Evolutionary conservation across 208 protist species (phyloP), one percentile per base, ranked within the genome.

Genomic region (Polymyxa betae): DNA sequence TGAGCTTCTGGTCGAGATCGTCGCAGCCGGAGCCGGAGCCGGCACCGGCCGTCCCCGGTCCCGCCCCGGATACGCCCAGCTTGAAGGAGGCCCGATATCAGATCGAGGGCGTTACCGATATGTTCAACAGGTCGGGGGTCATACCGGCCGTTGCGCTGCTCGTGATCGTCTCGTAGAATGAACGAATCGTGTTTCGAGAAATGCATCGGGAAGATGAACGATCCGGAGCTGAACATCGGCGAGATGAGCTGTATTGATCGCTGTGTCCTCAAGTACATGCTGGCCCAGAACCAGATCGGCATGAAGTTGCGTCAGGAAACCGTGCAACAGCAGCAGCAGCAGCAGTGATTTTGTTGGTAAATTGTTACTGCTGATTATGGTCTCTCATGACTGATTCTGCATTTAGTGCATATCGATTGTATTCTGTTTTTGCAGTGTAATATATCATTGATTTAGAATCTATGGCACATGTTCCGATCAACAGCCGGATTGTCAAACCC

Each of bases 1-100:
- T 82, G 72, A 82, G 72, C 72, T 82, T 82, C 72, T 82, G 72
- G 72, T 82, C 72, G n/a, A 82, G 35, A n/a, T 45, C 72, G 72
- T 35, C 72, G 16, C 29, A 16, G 20, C 35, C n/a, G n/a, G 72
- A 82, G 35, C 5, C 5, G 72, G 72, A 35, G n/a, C 72, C 5
- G 72, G 5, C 72, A n/a, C 12, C 72, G 16, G 72, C 16, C 16
- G 40, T 16, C 10, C 16, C 10, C 35, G 5, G 12, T 82, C 16
- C n/a, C n/a, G 72, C 5, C 5, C 40, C 5, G 35, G 72, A 82
- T 12, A 82, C 72, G n/a, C 72, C n/a, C 35, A n/a, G 72, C 16
- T 16, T 82, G 12, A 82, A 82, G 72, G 72, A 82, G n/a, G 72
- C 72, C 35, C 5, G 72, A 43, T 82, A 82, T 82, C 72, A 82